Evolutionary conservation across 495 filamentous ascomycete species (phyloP), one percentile per base, ranked within the genome.

Genomic region (Filosporella fistucella): DNA sequence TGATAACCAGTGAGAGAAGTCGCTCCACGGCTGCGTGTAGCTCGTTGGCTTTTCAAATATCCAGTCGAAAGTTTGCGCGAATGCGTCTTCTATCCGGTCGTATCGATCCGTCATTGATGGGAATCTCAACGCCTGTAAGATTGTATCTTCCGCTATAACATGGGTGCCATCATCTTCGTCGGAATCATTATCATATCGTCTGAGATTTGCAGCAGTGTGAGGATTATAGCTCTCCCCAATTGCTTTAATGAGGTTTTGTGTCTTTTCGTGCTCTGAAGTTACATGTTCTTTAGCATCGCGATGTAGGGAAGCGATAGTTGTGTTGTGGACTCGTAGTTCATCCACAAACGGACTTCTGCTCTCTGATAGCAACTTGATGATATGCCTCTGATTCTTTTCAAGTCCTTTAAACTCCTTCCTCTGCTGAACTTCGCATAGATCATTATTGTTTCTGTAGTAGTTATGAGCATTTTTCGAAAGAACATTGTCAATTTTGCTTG

Each of bases 11-110:
- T 49, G 24, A 10, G 38, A 7, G 33, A 62, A 60, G 23, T 39
- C 44, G 14, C 26, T 30, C 37, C 47, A 39, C 20, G 32, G 16
- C 17, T 50, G 23, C 25, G 11, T 32, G 18, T 14, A n/a, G n/a
- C n/a, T 3, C 16, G 16, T n/a, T 12, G 20, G 5, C 12, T 49
- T 26, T 10, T 35, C 5, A 38, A 56, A 57, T 32, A 59, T 54
- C 62, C 62, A 65, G 16, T 56, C 51, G 42, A 65, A 63, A 2
- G 62, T 63, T 12, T 54, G 38, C 5, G 20, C 23, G 25, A 60
- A 46, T 1, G 57, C 57, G 29, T 42, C 47, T 16, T 26, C 36
- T 6, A 63, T 45, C 11, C 50, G 40, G 21, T 61, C 52, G 21
- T 61, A 52, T 11, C 58, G 55, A n/a, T 56, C 42, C 3, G 37